Percentiles rank a stretch among this genome's conserved stretches.
phyloP scores from a whole-genome alignment of 2,329 filamentous ascomycete genomes.

The Davidsoniella australis region DNA sequence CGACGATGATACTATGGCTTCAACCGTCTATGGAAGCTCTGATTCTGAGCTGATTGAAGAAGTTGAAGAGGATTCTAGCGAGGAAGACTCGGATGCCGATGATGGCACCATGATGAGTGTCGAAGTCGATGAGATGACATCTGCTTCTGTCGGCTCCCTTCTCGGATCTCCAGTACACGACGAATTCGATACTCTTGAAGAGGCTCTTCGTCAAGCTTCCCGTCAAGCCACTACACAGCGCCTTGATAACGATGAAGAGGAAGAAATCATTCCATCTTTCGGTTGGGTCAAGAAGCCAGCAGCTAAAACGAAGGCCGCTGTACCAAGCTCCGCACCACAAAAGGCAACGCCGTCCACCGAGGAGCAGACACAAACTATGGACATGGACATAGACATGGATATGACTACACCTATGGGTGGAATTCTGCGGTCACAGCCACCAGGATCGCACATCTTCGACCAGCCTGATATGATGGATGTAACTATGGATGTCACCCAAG shows the following conservation, averaged over 20 bases:
- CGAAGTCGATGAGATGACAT: constrained; percentile 61
- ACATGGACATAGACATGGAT: constrained; percentile 36
- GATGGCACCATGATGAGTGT: constrained; percentile 71
- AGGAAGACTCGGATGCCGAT: constrained; percentile 45
- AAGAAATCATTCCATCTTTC: constrained; percentile 57
- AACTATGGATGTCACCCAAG: constrained; percentile 87
- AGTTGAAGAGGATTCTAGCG: constrained; percentile 32
- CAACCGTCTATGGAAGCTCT: constrained; percentile 55
- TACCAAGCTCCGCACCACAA: neutral
- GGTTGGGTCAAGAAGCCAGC: constrained; percentile 48
- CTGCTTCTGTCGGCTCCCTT: constrained; percentile 46
- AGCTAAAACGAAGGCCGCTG: neutral
- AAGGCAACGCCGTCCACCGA: neutral
- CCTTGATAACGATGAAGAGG: constrained; percentile 43
- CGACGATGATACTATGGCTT: constrained; percentile 52
- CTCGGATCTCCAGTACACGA: constrained; percentile 37
- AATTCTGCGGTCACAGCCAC: constrained; percentile 16
- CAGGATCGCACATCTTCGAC: constrained; percentile 9
- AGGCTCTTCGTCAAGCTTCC: constrained; percentile 59
- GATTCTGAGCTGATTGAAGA: constrained; percentile 35
- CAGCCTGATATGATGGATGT: constrained; percentile 60
- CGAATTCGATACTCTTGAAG: constrained; percentile 58
- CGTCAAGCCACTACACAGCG: constrained; percentile 57
- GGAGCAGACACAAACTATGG: constrained; percentile 22
- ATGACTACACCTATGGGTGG: constrained; percentile 37